These are phyloP conservation scores for Sporothrix protearum DNA, from an alignment of 2,329 filamentous ascomycete genomes.

Conservation along the genomic window DNA sequence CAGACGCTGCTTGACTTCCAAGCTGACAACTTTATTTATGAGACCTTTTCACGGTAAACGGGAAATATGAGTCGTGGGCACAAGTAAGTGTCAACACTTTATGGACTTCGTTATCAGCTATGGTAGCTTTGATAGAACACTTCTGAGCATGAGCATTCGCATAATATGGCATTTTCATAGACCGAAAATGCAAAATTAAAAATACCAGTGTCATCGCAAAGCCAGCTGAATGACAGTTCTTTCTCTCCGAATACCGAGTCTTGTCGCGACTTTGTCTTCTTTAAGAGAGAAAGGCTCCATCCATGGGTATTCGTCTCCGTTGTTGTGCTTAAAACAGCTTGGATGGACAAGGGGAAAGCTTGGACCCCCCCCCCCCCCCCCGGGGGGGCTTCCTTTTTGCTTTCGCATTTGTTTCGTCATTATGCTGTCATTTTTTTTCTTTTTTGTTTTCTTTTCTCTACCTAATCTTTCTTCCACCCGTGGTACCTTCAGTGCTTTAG, in stretches of 20 bases:
- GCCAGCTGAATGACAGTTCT: background rate
- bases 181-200: background rate
- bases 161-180: background rate
- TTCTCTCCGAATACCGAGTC: background rate
- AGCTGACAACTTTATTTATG: background rate
- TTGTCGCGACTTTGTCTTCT: background rate
- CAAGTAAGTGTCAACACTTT: too few species aligned
- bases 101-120: too few species aligned
- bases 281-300: background rate
- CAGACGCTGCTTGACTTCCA: background rate
- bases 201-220: background rate
- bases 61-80: too few species aligned
- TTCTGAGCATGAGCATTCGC: background rate
- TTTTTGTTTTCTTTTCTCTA: background rate
- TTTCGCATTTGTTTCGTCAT: constrained; percentile 6
- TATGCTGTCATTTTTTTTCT: constrained; percentile 3
- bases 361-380: background rate
- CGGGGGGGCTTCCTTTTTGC: background rate
- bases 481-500: background rate
- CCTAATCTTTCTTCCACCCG: too few species aligned
- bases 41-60: background rate
- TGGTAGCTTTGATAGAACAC: background rate
- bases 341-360: too few species aligned
- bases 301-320: background rate
- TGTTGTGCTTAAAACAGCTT: background rate